Conservation (phyloP, 2,329 filamentous ascomycete genomes). For the Cercospora beticola region DNA sequence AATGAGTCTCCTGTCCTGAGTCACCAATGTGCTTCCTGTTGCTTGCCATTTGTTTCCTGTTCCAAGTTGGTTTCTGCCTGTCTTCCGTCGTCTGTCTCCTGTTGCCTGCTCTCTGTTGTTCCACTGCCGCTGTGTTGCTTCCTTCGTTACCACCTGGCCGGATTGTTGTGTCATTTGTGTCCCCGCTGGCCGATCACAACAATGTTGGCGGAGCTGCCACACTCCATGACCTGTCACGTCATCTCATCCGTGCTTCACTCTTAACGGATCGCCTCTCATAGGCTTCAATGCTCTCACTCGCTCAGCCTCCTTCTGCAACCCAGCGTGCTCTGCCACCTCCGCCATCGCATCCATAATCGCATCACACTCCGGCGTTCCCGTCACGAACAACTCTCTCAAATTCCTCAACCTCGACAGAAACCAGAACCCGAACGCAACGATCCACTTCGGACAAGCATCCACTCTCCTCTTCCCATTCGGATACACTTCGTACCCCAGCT, state of each 20-base stretch:
- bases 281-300: not conserved
- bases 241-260: not conserved
- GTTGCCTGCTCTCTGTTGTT: not conserved
- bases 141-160: not conserved
- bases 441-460: not conserved
- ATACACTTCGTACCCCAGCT: constrained; percentile 1
- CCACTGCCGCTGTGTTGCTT: not conserved
- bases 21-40: not conserved
- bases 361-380: not conserved
- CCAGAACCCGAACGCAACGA: not conserved
- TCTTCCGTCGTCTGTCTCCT: not conserved
- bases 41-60: not conserved
- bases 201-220: not conserved
- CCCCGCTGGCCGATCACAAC: not conserved
- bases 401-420: not conserved
- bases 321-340: not conserved
- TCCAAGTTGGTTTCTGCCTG: not conserved
- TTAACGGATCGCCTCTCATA: not conserved
- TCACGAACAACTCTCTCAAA: not conserved
- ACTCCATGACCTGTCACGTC: not conserved
- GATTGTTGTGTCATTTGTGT: not conserved
- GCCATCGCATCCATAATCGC: constrained; percentile 1
- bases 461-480: not conserved
- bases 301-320: not conserved
- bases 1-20: not conserved